Conservation (phyloP, 1,139 yeast genomes). For the Yamadazyma trypodendri region DNA sequence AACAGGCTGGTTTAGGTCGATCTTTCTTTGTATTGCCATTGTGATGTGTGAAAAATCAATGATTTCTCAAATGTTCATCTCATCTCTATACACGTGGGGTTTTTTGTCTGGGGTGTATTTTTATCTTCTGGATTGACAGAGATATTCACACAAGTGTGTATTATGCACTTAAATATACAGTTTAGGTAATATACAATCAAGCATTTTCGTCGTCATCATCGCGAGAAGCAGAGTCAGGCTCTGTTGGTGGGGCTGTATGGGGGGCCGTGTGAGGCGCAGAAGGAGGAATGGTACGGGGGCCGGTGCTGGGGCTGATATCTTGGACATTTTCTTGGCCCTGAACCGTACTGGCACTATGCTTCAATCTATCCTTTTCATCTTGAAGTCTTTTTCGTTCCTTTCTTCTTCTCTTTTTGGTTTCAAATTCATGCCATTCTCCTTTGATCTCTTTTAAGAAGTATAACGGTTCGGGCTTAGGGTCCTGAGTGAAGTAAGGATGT, state of each 20-base stretch:
- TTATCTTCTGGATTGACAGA: background rate
- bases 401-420: slow-evolving; percentile 80
- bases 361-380: slow-evolving; percentile 25
- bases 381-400: slow-evolving; percentile 51
- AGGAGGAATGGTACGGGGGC: slow-evolving; percentile 7
- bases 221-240: background rate
- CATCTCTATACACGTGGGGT: background rate
- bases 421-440: slow-evolving; percentile 97
- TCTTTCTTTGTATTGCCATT: slow-evolving; percentile 43
- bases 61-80: background rate
- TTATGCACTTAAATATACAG: slow-evolving; percentile 1
- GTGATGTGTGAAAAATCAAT: no score
- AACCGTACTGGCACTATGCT: background rate
- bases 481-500: slow-evolving; percentile 72
- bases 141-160: no score
- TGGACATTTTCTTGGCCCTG: background rate
- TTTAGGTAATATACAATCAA: background rate
- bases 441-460: slow-evolving; percentile 53
- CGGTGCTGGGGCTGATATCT: slow-evolving; percentile 7
- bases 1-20: slow-evolving; percentile 54
- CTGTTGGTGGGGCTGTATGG: slow-evolving; percentile 7
- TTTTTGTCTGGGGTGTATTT: background rate
- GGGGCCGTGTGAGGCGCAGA: slow-evolving; percentile 12
- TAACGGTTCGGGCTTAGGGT: slow-evolving; percentile 62
- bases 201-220: background rate